A percentile compares a stretch with the other conserved stretches of the same genome.
These are phyloP conservation scores for Forsythia viridissima DNA, from an alignment of 257 asterid species.

Conservation along the genomic window DNA sequence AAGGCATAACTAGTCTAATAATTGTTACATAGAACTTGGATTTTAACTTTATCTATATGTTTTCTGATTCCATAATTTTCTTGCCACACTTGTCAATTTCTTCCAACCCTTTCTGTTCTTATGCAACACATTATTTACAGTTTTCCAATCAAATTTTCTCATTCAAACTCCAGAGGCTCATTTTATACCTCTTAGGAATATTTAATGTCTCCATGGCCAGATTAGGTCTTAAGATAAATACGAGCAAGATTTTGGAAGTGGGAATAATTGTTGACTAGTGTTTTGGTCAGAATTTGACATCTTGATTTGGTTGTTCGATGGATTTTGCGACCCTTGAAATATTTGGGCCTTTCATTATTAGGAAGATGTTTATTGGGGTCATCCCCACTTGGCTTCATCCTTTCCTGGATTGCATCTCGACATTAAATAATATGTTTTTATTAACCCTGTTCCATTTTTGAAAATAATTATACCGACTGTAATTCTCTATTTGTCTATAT, in stretches of 20 bases:
- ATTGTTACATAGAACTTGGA: too few relatives aligned
- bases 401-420: not conserved
- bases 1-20: too few relatives aligned
- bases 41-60: too few relatives aligned
- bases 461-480: not conserved
- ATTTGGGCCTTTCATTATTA: not conserved
- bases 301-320: not conserved
- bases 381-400: not conserved
- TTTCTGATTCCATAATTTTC: too few relatives aligned
- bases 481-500: not conserved
- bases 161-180: not conserved
- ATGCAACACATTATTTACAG: not conserved
- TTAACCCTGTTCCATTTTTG: not conserved
- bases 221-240: not conserved
- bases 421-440: not conserved
- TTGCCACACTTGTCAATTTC: too few relatives aligned
- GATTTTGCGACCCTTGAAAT: not conserved
- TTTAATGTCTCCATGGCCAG: not conserved
- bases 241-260: not conserved
- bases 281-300: not conserved
- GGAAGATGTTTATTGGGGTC: not conserved
- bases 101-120: too few relatives aligned
- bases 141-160: not conserved
- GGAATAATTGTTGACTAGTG: not conserved
- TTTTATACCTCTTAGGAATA: not conserved